Evolutionary conservation across 2,329 filamentous ascomycete genomes (phyloP), one percentile per base, ranked within the genome.

Genomic region (Ceratocystis colombiana): DNA sequence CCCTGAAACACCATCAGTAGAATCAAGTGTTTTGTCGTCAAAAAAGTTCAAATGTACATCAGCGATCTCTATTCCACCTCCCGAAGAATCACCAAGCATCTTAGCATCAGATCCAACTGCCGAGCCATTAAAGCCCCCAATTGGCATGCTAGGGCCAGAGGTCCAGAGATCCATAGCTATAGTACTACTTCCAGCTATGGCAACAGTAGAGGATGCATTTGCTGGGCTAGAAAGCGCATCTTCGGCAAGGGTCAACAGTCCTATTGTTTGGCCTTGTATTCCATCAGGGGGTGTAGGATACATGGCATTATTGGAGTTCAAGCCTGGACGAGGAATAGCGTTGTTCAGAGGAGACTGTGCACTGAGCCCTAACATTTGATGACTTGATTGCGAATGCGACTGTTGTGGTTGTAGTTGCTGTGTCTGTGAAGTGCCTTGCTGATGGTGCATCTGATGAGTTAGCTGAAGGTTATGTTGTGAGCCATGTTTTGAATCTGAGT

Each of bases 21-120:
- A 37, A 55, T 59, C 53, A 4, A 59, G 28, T 33, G 53, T 17
- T 22, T 64, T 64, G 10, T 88, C 85, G 71, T 93, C 88, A 70
- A 93, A 93, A 74, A 92, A 93, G 72, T 83, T 89, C 73, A 93
- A 93, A 72, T 94, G 89, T 5, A 85, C 88, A 70, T 94, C 89
- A 0, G 87, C 91, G n/a, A 93, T 80, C 70, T 85, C 83, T 69
- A 89, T 90, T 70, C 87, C 82, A 70, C 89, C 86, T 7, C 82
- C 48, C 20, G 65, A 37, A 15, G 41, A 30, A 25, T 62, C 59
- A 5, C 5, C 33, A 59, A 62, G 10, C 4, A 57, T 28, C 33
- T 33, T 63, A 33, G 7, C 33, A 22, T 62, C 46, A 5, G 65
- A 22, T 3, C 57, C 64, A 28, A 57, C 83, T 12, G 85, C 85